Base-by-base conservation (phyloP, 2,329 filamentous ascomycete species). In the Fusarium globosum region DNA sequence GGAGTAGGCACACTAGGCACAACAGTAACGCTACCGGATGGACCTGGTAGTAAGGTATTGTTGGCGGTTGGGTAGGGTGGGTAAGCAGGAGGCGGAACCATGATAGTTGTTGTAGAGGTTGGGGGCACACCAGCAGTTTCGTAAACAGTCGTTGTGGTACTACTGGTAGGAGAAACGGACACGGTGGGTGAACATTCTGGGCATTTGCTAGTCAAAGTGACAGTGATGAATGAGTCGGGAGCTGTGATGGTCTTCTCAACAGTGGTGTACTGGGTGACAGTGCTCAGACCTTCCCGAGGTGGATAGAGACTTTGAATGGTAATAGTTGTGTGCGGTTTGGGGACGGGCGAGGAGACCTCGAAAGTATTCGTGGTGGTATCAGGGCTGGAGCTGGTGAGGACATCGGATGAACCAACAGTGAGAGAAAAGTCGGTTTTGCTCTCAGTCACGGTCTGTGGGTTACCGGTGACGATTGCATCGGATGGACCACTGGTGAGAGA, bases 21-120 rank as follows among this genome's bases (percentile, higher is more conserved):
- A 36, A 61, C 60, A 20, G 76, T 76, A 33, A 72, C 60, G n/a
- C 77, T 80, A 30, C 79, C 81, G 18, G 79, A 73, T 13, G 77
- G 69, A 7, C 69, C 61, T 33, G 67, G 58, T 23, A 45, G 66
- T 38, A 68, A 56, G 9, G 80, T 82, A 61, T 73, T 77, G 68
- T 83, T 83, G 61, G 72, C 73, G 48, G 74, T 74, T 57, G 79
- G 69, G 71, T 79, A 80, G 14, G 75, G 78, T 51, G 75, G 71
- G 67, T 79, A 79, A 18, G 73, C 77, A 39, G 75, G 68, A 6
- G 72, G 55, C 6, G 75, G 71, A 28, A 81, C 74, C 63, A 77
- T 77, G 65, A 82, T 75, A 20, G 80, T 83, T n/a, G 77, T 80
- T 64, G 80, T 81, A 33, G 77, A 76, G 30, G 79, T 78, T 15